phyloP scores from a whole-genome alignment of 148 eudicot genomes.

The Rhododendron henanense region DNA sequence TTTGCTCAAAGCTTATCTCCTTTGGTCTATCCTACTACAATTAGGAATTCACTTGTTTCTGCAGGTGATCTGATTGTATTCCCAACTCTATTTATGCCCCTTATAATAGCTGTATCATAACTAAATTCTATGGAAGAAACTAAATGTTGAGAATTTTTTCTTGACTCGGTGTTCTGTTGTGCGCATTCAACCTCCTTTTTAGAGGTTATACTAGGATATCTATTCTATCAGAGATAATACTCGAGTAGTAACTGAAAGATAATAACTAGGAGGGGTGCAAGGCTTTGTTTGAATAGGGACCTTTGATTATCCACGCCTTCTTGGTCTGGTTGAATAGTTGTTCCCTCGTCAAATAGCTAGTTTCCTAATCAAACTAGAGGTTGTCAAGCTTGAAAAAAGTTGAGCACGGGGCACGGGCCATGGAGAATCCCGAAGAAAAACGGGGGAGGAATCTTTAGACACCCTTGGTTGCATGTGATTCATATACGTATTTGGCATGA shows the following conservation, averaged over 20 bases:
- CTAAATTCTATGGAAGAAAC: background rate
- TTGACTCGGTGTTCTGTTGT: background rate
- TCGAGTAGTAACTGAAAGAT: background rate
- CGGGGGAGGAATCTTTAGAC: background rate
- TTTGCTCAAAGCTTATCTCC: background rate
- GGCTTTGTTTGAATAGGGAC: background rate
- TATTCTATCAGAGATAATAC: background rate
- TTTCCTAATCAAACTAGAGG: background rate
- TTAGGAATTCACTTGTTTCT: background rate
- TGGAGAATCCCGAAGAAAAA: background rate
- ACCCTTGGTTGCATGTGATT: slow-evolving; percentile 1
- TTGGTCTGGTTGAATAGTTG: background rate
- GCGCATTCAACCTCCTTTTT: background rate
- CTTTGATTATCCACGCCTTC: background rate
- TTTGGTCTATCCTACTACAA: background rate
- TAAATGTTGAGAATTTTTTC: background rate
- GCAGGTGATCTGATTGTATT: background rate
- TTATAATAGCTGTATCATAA: background rate
- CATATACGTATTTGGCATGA: background rate
- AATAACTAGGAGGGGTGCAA: background rate
- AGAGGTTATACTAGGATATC: background rate
- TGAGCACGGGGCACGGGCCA: background rate
- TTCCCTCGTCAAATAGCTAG: background rate
- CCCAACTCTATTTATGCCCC: background rate
- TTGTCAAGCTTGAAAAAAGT: background rate